Evolutionary conservation across 176 grass and related monocot species (phyloP).

Genomic region (Bolboschoenus planiculmis): DNA sequence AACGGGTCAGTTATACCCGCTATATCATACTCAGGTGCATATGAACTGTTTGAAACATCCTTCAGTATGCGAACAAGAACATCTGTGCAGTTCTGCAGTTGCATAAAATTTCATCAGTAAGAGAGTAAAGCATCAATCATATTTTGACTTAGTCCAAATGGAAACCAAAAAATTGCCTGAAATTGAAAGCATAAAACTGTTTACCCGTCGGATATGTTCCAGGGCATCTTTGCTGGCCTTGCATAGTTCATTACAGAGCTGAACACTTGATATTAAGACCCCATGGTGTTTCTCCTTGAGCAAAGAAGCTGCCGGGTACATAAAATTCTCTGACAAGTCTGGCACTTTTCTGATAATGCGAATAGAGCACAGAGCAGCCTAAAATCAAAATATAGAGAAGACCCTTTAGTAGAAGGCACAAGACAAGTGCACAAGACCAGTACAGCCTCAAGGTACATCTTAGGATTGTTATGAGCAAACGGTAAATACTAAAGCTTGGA

Average conservation of each 20-base stretch:
- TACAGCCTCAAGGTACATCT: background rate
- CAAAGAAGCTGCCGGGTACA: slow-evolving; percentile 55
- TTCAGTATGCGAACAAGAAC: slow-evolving; percentile 78
- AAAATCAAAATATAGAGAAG: slow-evolving; percentile 16
- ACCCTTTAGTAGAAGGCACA: background rate
- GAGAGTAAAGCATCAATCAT: background rate
- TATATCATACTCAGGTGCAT: slow-evolving; percentile 96
- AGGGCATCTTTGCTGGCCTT: slow-evolving; percentile 75
- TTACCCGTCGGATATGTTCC: slow-evolving; percentile 87
- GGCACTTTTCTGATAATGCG: slow-evolving; percentile 93
- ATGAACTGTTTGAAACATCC: slow-evolving; percentile 94
- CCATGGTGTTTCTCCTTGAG: slow-evolving; percentile 98
- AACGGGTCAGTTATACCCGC: slow-evolving; percentile 95
- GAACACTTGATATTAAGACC: slow-evolving; percentile 81
- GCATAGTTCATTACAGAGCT: slow-evolving; percentile 92
- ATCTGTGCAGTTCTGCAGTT: slow-evolving; percentile 70
- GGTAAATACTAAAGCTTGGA: background rate
- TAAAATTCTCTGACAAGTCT: slow-evolving; percentile 90
- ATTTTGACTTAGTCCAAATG: slow-evolving; percentile 6
- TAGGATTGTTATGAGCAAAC: background rate
- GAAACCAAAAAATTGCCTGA: background rate
- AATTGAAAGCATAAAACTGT: background rate
- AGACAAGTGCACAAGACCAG: background rate
- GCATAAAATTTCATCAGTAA: slow-evolving; percentile 15
- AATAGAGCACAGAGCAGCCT: slow-evolving; percentile 95